Conservation (phyloP, 306 rosid genomes). For the Malus fusca region DNA sequence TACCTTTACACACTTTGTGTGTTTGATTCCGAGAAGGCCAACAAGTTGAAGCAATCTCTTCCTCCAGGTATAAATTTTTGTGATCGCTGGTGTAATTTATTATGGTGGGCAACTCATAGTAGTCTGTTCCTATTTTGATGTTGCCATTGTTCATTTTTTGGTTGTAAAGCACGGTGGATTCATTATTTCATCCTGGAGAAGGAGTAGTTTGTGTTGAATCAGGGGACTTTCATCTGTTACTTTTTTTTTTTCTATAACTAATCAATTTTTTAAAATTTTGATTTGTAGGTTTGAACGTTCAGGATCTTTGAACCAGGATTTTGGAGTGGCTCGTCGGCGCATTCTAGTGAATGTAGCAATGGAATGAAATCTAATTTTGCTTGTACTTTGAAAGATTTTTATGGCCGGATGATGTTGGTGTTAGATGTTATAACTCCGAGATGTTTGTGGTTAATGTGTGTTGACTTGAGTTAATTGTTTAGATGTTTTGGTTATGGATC, state of each 20-base stretch:
- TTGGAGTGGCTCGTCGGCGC: background rate
- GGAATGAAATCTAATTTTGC: background rate
- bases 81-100: background rate
- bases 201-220: no score
- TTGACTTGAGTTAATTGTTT: background rate
- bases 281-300: slow-evolving; percentile 73
- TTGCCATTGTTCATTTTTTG: background rate
- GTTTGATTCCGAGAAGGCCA: slow-evolving; percentile 70
- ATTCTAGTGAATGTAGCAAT: background rate
- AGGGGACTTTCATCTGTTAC: background rate
- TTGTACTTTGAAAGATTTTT: background rate
- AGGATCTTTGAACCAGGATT: slow-evolving; percentile 49
- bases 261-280: background rate
- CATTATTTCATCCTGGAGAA: no score
- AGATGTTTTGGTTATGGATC: background rate
- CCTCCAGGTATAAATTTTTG: slow-evolving; percentile 53
- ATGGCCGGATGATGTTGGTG: background rate
- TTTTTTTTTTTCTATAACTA: background rate
- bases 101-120: background rate
- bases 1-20: slow-evolving; percentile 90
- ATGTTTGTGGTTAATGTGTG: background rate
- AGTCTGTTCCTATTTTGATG: background rate
- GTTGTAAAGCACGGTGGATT: background rate
- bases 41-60: slow-evolving; percentile 88
- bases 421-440: background rate